These are phyloP conservation scores for Pythium oligandrum DNA, from an alignment of 352 stramenopile genomes.

Conservation along the genomic window DNA sequence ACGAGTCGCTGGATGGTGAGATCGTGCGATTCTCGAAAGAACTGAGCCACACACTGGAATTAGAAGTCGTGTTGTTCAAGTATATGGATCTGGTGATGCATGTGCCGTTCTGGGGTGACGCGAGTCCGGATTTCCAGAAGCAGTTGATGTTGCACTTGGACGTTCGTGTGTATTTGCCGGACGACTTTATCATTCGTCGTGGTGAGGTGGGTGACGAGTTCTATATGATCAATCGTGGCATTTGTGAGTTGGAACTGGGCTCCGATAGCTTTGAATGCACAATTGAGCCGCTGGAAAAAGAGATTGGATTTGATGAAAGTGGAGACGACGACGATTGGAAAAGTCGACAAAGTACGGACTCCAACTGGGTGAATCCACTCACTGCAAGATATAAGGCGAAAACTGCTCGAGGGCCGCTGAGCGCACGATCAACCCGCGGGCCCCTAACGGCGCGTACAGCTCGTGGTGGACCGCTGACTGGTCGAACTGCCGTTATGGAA, in stretches of 20 bases:
- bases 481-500: no score
- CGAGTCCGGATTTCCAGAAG: constrained; percentile 58
- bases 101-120: constrained; percentile 52
- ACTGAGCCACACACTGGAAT: constrained; percentile 42
- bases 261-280: constrained; percentile 25
- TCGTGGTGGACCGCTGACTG: no score
- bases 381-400: no score
- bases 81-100: constrained; percentile 65
- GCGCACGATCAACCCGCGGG: no score
- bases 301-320: no score
- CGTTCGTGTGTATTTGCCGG: constrained; percentile 62
- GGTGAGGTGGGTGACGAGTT: constrained; percentile 56
- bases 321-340: no score
- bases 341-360: no score
- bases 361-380: no score
- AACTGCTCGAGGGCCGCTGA: no score
- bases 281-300: constrained; percentile 4
- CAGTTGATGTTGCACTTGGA: constrained; percentile 49
- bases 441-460: no score
- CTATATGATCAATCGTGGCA: constrained; percentile 66
- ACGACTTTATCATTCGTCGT: constrained; percentile 66
- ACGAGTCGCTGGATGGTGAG: constrained; percentile 56
- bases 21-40: constrained; percentile 47
- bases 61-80: constrained; percentile 68
- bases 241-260: constrained; percentile 34